These are phyloP conservation scores for Urostyla sp. DNA, from an alignment of 73 alveolate species.

Conservation along the genomic window DNA sequence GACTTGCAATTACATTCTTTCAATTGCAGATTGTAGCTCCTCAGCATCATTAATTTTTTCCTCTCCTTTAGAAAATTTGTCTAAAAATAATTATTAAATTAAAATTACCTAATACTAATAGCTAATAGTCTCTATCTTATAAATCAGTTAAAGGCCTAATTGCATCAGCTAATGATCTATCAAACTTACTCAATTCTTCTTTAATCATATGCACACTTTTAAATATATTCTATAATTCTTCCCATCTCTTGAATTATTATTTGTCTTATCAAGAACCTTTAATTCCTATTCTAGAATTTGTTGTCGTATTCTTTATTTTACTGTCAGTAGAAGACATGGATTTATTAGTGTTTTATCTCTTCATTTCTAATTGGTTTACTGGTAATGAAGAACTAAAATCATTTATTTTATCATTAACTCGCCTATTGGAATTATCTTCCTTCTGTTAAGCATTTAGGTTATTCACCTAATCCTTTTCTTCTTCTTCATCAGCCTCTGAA, in stretches of 20 bases:
- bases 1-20: slow-evolving; percentile 30
- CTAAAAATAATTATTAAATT: slow-evolving; percentile 13
- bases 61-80: slow-evolving; percentile 25
- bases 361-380: not conserved
- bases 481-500: slow-evolving; percentile 39
- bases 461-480: slow-evolving; percentile 41
- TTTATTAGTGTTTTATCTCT: slow-evolving; percentile 23
- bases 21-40: slow-evolving; percentile 42
- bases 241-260: not conserved
- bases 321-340: slow-evolving; percentile 19
- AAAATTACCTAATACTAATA: slow-evolving; percentile 21
- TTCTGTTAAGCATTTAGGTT: not conserved
- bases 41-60: slow-evolving; percentile 53
- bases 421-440: not conserved
- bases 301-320: slow-evolving; percentile 8
- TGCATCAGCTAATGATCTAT: slow-evolving; percentile 44
- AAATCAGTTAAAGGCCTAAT: slow-evolving; percentile 40
- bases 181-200: slow-evolving; percentile 32
- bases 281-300: slow-evolving; percentile 14
- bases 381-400: too few species aligned
- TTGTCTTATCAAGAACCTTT: slow-evolving; percentile 17
- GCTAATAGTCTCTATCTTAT: slow-evolving; percentile 19
- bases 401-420: not conserved
- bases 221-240: slow-evolving; percentile 11
- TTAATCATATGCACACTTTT: slow-evolving; percentile 18